Evolutionary conservation across 1,139 yeast genomes (phyloP), one percentile per base, ranked within the genome.

Genomic region (Saccharomyces hybrid): DNA sequence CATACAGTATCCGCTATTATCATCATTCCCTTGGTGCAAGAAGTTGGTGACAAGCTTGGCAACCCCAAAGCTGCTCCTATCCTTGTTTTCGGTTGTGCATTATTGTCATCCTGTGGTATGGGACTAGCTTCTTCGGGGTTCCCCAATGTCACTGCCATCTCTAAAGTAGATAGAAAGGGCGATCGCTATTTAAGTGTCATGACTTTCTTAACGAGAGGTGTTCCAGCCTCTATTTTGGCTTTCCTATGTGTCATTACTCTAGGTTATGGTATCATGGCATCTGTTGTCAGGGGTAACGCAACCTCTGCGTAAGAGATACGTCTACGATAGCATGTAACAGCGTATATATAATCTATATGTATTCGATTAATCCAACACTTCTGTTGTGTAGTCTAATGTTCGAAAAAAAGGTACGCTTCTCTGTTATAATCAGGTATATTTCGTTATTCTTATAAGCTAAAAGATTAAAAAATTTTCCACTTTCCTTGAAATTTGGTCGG

Each of bases 1-100:
- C 91, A 85, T 68, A 85, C 91, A 0, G 91, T 84, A 27, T 86
- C 90, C 7, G 90, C 91, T 0, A 79, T 85, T 60, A 84, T 85
- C 57, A 78, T 84, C 55, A 77, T 85, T 50, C 91, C 91, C 31
- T 73, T 85, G 58, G 87, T 85, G 26, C 78, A 83, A 54, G 87
- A 84, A 67, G 81, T 84, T 58, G 91, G 90, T 55, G 77, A 79
- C 55, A 73, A 77, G 54, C 71, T 85, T 70, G 73, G 77, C 1
- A 73, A 69, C 19, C 78, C 79, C 41, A 69, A 69, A 32, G 69
- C 76, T 27, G 84, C 88, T 31, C 77, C 84, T 48, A 72, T 84
- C 57, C 73, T 85, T 61, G 82, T 84, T 58, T 83, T 84, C 78
- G 82, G 83, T 46, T 81, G 84, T 67, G 83, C 88, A 2, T 72